These are phyloP conservation scores for Fragaria ananassa DNA, from an alignment of 306 rosid species.

Conservation along the genomic window DNA sequence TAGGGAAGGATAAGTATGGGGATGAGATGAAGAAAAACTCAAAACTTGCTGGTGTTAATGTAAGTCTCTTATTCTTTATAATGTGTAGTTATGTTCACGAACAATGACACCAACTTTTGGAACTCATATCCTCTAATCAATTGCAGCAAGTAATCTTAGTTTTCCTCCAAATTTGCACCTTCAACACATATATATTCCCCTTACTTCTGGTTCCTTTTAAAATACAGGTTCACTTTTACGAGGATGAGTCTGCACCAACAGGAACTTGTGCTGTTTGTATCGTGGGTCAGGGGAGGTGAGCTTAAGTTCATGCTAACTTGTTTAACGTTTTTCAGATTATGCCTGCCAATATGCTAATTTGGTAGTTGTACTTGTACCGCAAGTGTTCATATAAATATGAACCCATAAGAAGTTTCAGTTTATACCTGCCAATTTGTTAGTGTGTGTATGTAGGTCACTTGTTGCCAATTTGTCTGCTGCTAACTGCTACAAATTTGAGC, in stretches of 20 bases:
- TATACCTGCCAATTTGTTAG: background rate
- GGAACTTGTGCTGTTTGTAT: conserved; percentile 24
- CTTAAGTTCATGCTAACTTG: background rate
- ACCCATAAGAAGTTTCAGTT: background rate
- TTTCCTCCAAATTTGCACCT: background rate
- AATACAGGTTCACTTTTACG: conserved; percentile 73
- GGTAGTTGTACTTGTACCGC: background rate
- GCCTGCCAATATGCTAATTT: background rate
- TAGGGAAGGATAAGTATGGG: conserved; percentile 91
- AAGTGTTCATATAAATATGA: background rate
- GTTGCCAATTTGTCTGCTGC: conserved; percentile 93
- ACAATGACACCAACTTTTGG: background rate
- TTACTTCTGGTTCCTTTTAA: background rate
- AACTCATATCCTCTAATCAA: background rate
- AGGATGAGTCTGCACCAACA: conserved; percentile 47
- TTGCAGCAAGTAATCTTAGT: background rate
- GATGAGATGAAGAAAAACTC: conserved; percentile 75
- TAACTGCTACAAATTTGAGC: conserved; percentile 85
- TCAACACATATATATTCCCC: background rate
- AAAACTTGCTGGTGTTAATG: conserved; percentile 74
- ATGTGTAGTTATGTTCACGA: background rate
- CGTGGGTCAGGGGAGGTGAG: conserved; percentile 62
- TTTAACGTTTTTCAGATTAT: background rate
- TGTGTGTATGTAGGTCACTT: conserved; percentile 56
- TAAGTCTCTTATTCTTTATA: conserved; percentile 25